Conservation (phyloP, 768 basidiomycete genomes). For the Leccinellum albellum region DNA sequence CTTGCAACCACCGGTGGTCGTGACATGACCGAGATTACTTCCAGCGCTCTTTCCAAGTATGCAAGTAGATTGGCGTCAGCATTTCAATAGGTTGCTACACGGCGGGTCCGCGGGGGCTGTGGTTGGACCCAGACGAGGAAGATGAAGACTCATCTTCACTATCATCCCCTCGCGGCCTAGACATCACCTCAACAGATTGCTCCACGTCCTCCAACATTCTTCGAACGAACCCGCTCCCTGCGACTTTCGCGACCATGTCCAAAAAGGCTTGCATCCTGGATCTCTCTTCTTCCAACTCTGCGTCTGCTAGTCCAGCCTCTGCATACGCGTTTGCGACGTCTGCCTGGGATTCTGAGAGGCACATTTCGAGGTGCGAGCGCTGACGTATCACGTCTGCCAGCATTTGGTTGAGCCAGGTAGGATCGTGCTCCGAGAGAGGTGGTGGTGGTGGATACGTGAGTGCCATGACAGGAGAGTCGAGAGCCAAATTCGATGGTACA, state of each 20-base stretch:
- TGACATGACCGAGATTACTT: background rate
- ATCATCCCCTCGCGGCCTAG: slow-evolving; percentile 1
- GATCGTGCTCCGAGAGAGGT: slow-evolving; percentile 25
- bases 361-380: slow-evolving; percentile 17
- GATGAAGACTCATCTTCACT: background rate
- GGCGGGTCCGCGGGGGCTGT: background rate
- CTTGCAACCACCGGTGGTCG: background rate
- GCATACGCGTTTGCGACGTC: slow-evolving; percentile 23
- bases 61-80: background rate
- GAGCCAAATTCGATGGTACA: slow-evolving; percentile 3
- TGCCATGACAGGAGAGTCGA: slow-evolving; percentile 28
- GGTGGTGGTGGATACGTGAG: slow-evolving; percentile 26
- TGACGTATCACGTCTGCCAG: slow-evolving; percentile 24
- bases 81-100: background rate
- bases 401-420: slow-evolving; percentile 28
- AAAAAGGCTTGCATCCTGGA: slow-evolving; percentile 24
- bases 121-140: slow-evolving; percentile 1
- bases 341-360: slow-evolving; percentile 12
- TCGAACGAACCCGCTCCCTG: slow-evolving; percentile 26
- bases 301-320: slow-evolving; percentile 27
- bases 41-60: background rate
- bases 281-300: slow-evolving; percentile 24
- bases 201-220: slow-evolving; percentile 22
- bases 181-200: slow-evolving; percentile 13
- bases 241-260: slow-evolving; percentile 20